phyloP scores from a whole-genome alignment of 129 eudicot species.

The Artemisia argyi region DNA sequence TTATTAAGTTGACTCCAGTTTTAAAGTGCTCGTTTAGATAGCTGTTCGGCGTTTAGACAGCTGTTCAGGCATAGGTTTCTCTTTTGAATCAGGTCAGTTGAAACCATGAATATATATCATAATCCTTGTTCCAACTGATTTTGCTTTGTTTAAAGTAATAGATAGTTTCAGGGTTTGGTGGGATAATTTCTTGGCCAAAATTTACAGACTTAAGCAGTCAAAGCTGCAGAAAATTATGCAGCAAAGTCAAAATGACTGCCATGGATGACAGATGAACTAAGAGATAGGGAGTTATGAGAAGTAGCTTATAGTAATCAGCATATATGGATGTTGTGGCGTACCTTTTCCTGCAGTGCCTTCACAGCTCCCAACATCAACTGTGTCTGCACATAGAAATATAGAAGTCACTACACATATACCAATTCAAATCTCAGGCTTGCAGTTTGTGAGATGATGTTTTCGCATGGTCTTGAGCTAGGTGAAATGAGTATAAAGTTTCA shows the following conservation, averaged over 20 bases:
- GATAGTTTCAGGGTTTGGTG: too few relatives aligned
- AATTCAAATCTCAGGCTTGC: neutral
- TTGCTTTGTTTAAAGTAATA: too few relatives aligned
- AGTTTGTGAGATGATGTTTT: neutral
- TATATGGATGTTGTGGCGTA: neutral
- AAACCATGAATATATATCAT: neutral
- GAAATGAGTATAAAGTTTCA: neutral
- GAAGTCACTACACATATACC: neutral
- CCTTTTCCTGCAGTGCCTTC: conserved; percentile 30
- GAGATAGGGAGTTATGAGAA: too few relatives aligned
- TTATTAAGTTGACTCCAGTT: neutral
- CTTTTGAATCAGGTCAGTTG: neutral
- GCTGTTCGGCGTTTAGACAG: neutral
- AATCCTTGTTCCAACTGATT: too few relatives aligned
- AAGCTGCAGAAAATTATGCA: too few relatives aligned
- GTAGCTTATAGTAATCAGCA: neutral
- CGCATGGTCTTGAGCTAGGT: neutral
- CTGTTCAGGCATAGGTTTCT: neutral
- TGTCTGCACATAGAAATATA: conserved; percentile 10
- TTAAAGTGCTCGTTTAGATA: neutral
- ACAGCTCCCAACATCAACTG: conserved; percentile 28
- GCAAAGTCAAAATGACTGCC: too few relatives aligned
- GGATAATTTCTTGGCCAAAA: too few relatives aligned
- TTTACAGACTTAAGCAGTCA: too few relatives aligned
- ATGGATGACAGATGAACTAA: too few relatives aligned